A percentile compares a stretch with the other conserved stretches of the same genome.
Conservation (phyloP, 202 grass and related monocot genomes). For the Dendrocalamus latiflorus region DNA sequence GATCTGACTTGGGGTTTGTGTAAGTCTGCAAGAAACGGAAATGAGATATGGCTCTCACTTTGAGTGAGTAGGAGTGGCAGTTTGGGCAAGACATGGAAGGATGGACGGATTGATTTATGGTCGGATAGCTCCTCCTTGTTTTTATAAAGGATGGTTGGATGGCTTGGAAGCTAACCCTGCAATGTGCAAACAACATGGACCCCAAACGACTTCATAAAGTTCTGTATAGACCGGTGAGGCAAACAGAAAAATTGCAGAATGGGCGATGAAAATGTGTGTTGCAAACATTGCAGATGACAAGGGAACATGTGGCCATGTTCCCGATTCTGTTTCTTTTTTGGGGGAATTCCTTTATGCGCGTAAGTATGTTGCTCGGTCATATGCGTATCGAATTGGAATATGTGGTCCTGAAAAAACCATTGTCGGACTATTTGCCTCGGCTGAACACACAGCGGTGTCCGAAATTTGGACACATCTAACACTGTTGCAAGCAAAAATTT, state of each 20-base stretch:
- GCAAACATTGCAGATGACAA: background rate
- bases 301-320: background rate
- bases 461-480: too few species aligned
- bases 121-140: background rate
- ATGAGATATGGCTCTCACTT: constrained; percentile 3
- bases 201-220: background rate
- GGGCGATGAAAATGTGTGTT: background rate
- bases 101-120: constrained; percentile 17
- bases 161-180: constrained; percentile 20
- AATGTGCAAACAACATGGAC: background rate
- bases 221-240: background rate
- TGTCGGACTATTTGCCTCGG: background rate
- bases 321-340: background rate
- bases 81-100: constrained; percentile 14
- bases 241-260: background rate
- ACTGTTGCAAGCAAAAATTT: too few species aligned
- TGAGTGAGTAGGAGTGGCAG: constrained; percentile 10
- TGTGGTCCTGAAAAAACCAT: background rate
- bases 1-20: constrained; percentile 37
- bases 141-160: constrained; percentile 10
- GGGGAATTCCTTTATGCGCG: background rate
- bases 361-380: background rate
- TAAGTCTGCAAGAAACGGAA: background rate
- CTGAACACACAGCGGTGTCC: background rate
- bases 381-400: background rate